phyloP scores from a whole-genome alignment of 495 filamentous ascomycete genomes.

The Aspergillus conjunctus region DNA sequence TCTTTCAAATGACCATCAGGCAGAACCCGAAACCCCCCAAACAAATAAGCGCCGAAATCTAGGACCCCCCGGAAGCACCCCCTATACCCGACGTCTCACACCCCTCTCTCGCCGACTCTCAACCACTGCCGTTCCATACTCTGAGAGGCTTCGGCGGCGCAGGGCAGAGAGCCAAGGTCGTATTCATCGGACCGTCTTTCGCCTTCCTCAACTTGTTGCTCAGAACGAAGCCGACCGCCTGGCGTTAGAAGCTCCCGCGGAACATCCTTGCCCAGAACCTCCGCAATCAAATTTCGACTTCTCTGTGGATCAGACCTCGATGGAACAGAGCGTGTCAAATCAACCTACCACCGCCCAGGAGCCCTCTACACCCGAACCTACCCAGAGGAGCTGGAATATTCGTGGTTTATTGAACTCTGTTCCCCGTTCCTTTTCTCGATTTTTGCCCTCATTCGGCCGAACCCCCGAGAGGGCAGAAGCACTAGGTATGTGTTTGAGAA shows the following conservation, averaged over 20 bases:
- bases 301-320: conserved; percentile 11
- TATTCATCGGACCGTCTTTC: conserved; percentile 38
- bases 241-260: conserved; percentile 13
- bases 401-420: conserved; percentile 31
- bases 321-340: conserved; percentile 6
- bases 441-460: conserved; percentile 25
- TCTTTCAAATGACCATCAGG: background rate
- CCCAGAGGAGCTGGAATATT: conserved; percentile 28
- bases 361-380: conserved; percentile 26
- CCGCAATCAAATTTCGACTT: conserved; percentile 19
- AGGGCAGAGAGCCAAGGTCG: conserved; percentile 32
- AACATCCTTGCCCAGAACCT: conserved; percentile 8
- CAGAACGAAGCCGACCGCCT: conserved; percentile 31
- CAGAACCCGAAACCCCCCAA: conserved; percentile 16
- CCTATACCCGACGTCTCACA: conserved; percentile 20
- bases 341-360: conserved; percentile 13
- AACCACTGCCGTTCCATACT: conserved; percentile 28
- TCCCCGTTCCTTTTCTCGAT: conserved; percentile 30
- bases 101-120: conserved; percentile 23
- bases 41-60: conserved; percentile 31
- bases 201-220: conserved; percentile 37
- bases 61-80: conserved; percentile 26
- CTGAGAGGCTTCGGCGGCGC: conserved; percentile 36
- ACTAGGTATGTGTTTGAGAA: conserved; percentile 13
- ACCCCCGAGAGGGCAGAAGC: conserved; percentile 18